phyloP scores from a whole-genome alignment of 495 filamentous ascomycete genomes.

The Chaetomium tenue region DNA sequence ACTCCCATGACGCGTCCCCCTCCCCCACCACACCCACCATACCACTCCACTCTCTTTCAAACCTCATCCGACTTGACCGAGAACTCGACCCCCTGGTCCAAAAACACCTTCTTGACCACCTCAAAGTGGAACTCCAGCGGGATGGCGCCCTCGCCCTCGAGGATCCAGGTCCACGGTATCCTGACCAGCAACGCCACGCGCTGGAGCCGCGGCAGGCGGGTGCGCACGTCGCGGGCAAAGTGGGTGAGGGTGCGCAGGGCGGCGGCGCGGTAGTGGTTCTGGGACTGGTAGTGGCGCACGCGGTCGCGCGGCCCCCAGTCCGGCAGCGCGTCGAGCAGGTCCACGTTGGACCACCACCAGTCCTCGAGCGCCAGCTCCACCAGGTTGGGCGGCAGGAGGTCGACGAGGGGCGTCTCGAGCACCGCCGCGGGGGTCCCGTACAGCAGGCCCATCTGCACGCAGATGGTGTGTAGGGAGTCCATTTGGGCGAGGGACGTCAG shows the following conservation, averaged over 20 bases:
- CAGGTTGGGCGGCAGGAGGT: slow-evolving; percentile 35
- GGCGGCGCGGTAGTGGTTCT: slow-evolving; percentile 25
- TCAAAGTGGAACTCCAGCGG: slow-evolving; percentile 31
- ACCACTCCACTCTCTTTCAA: too few species aligned
- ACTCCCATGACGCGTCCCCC: not conserved
- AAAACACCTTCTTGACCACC: slow-evolving; percentile 21
- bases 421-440: slow-evolving; percentile 24
- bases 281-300: slow-evolving; percentile 26
- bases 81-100: slow-evolving; percentile 30
- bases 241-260: slow-evolving; percentile 27
- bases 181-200: slow-evolving; percentile 30
- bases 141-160: slow-evolving; percentile 24
- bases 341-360: slow-evolving; percentile 35
- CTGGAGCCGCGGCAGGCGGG: slow-evolving; percentile 20
- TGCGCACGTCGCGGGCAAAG: slow-evolving; percentile 25
- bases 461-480: slow-evolving; percentile 27
- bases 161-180: slow-evolving; percentile 36
- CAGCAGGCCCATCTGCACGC: slow-evolving; percentile 32
- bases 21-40: not conserved
- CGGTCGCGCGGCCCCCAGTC: slow-evolving; percentile 24
- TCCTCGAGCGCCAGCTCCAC: slow-evolving; percentile 37
- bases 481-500: slow-evolving; percentile 29
- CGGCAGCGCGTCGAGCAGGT: slow-evolving; percentile 21
- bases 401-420: slow-evolving; percentile 23
- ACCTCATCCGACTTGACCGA: slow-evolving; percentile 27